Evolutionary conservation across 202 grass and related monocot species (phyloP).

Genomic region (Hordeum pubiflorum): DNA sequence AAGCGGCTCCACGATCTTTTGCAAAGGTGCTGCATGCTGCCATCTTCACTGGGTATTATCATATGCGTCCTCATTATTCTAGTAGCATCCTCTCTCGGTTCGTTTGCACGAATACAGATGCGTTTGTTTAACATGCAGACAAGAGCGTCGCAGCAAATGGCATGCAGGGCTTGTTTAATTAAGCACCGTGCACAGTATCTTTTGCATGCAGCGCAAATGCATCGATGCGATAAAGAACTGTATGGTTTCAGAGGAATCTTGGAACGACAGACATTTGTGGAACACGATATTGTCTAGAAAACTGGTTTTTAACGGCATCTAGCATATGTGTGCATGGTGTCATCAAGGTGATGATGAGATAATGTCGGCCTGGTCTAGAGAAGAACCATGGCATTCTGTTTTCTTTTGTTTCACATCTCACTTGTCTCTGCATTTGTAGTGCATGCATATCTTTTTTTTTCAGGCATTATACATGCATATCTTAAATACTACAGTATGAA

Average conservation of each 20-base stretch:
- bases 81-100: constrained; percentile 38
- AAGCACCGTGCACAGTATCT: constrained; percentile 31
- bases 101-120: constrained; percentile 44
- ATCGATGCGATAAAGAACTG: constrained; percentile 36
- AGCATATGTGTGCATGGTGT: constrained; percentile 25
- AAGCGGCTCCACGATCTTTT: constrained; percentile 42
- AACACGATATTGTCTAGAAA: constrained; percentile 39
- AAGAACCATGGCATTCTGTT: constrained; percentile 35
- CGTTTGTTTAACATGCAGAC: constrained; percentile 36
- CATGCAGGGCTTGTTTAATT: constrained; percentile 31
- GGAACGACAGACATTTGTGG: constrained; percentile 24
- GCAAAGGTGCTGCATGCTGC: constrained; percentile 7
- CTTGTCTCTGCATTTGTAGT: constrained; percentile 15
- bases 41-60: constrained; percentile 23
- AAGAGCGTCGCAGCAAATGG: constrained; percentile 22
- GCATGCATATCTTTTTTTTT: no score
- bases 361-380: constrained; percentile 46
- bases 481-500: neutral
- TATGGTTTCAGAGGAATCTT: constrained; percentile 40
- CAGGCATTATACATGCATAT: neutral
- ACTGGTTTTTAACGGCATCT: constrained; percentile 54
- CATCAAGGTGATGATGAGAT: constrained; percentile 34
- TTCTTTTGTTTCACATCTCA: constrained; percentile 26
- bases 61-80: constrained; percentile 22
- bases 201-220: constrained; percentile 11